Evolutionary conservation across 2,329 filamentous ascomycete species (phyloP).

Genomic region (Botryotinia globosa): DNA sequence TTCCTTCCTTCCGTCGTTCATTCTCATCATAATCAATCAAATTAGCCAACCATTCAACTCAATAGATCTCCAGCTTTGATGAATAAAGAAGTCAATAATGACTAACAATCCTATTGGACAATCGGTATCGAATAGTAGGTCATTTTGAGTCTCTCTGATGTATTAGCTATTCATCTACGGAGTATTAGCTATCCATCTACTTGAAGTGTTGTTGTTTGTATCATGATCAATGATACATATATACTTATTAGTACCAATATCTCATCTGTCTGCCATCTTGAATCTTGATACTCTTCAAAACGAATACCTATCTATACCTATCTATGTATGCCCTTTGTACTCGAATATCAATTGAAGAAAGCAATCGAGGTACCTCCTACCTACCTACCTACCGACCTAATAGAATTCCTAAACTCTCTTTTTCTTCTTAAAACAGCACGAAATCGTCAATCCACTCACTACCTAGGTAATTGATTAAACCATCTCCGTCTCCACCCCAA

Average conservation of each 20-base stretch:
- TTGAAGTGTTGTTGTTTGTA: not conserved
- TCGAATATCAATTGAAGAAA: not conserved
- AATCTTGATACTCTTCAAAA: not conserved
- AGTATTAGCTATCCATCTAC: not conserved
- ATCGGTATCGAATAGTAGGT: not conserved
- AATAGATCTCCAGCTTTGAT: not conserved
- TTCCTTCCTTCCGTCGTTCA: not conserved
- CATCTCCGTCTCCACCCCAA: not conserved
- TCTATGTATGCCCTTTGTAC: too few species aligned
- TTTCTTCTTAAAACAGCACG: not conserved
- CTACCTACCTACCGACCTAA: too few species aligned
- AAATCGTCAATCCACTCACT: not conserved
- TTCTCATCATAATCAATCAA: not conserved
- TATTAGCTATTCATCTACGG: not conserved
- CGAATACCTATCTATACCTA: too few species aligned
- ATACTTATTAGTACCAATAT: not conserved
- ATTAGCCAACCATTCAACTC: not conserved
- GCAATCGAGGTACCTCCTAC: not conserved
- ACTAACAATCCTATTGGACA: not conserved
- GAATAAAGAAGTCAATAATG: not conserved
- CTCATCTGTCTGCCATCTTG: too few species aligned
- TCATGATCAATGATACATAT: not conserved
- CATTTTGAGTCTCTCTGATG: not conserved
- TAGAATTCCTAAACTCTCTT: not conserved
- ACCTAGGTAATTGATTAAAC: not conserved